Evolutionary conservation across 2,329 filamentous ascomycete species (phyloP).

Genomic region (Colletotrichum aenigma): DNA sequence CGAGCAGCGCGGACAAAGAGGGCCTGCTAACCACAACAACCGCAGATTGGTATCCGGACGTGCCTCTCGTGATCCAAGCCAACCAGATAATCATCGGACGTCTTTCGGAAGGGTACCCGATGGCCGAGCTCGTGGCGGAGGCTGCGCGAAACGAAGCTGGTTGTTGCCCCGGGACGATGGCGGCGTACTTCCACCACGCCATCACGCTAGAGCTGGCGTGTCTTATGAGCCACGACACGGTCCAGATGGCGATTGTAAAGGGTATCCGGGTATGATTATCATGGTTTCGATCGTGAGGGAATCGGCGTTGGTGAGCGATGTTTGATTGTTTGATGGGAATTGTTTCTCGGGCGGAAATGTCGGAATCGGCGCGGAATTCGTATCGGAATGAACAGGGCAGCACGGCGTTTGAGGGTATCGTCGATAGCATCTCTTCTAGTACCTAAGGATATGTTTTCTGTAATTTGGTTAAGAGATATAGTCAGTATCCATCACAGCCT

Average conservation of each 20-base stretch:
- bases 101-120: neutral
- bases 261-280: neutral
- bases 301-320: neutral
- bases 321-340: neutral
- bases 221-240: slow-evolving; percentile 11
- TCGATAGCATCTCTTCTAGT: neutral
- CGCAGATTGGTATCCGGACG: slow-evolving; percentile 16
- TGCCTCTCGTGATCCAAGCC: slow-evolving; percentile 15
- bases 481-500: neutral
- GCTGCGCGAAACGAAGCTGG: slow-evolving; percentile 12
- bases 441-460: no score
- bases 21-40: neutral
- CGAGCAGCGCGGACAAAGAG: neutral
- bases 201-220: slow-evolving; percentile 16
- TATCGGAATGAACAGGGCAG: neutral
- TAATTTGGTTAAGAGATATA: neutral
- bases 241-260: slow-evolving; percentile 15
- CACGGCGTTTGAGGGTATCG: neutral
- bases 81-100: slow-evolving; percentile 18
- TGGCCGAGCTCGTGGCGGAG: slow-evolving; percentile 9
- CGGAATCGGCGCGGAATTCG: neutral
- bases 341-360: neutral
- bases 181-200: slow-evolving; percentile 14
- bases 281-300: neutral
- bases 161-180: slow-evolving; percentile 13